Percentiles rank a stretch among this genome's conserved stretches.
These are phyloP conservation scores for Aegilops umbellulata DNA, from an alignment of 176 grass and related monocot species.

Conservation along the genomic window DNA sequence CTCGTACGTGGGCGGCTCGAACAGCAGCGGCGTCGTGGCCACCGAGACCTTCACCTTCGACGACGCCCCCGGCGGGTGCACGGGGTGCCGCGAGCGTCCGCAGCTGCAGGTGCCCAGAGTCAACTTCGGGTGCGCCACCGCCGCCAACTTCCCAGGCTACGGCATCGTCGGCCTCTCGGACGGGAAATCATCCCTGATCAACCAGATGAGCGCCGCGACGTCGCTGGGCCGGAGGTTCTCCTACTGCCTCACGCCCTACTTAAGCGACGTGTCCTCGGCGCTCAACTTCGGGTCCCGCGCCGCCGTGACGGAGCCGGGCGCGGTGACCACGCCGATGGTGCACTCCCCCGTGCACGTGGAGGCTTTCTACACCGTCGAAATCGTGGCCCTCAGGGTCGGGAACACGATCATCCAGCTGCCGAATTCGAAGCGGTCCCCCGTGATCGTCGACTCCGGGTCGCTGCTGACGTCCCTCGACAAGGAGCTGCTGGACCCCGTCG, in stretches of 20 bases:
- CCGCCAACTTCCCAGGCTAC: slow-evolving; percentile 11
- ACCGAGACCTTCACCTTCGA: too few species aligned
- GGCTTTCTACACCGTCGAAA: slow-evolving; percentile 42
- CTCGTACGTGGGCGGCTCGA: too few species aligned
- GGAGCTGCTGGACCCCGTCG: too few species aligned
- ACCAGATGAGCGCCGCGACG: slow-evolving; percentile 30
- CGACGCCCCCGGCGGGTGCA: too few species aligned
- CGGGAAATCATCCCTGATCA: slow-evolving; percentile 42
- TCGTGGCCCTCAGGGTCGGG: slow-evolving; percentile 40
- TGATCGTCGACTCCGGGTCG: too few species aligned
- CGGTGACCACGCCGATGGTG: slow-evolving; percentile 33
- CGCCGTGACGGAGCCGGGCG: slow-evolving; percentile 2
- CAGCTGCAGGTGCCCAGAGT: not conserved
- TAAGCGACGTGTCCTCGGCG: slow-evolving; percentile 4
- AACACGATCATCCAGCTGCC: too few species aligned
- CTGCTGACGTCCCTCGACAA: too few species aligned
- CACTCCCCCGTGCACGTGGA: too few species aligned
- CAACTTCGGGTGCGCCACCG: slow-evolving; percentile 54
- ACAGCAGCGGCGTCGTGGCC: too few species aligned
- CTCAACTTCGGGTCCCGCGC: slow-evolving; percentile 57
- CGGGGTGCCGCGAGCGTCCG: too few species aligned
- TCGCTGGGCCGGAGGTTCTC: slow-evolving; percentile 43
- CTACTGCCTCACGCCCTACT: slow-evolving; percentile 52
- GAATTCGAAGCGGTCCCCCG: too few species aligned
- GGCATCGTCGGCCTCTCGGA: slow-evolving; percentile 48